phyloP scores from a whole-genome alignment of 805 yeast species.

The Metschnikowia drakensbergensis region DNA sequence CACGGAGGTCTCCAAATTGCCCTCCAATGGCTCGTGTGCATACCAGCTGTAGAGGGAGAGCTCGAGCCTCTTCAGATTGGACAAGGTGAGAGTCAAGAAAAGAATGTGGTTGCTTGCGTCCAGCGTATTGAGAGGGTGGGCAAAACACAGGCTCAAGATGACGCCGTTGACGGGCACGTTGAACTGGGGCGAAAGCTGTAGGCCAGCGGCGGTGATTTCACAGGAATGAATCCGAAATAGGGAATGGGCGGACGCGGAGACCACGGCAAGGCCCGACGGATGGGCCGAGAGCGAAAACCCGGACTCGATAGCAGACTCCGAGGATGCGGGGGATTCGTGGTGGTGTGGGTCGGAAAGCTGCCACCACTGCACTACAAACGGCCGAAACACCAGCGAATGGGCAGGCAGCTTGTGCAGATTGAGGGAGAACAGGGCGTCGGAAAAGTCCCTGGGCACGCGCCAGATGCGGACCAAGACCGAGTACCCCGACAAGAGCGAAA shows the following conservation, averaged over 20 bases:
- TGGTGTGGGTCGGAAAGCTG: constrained; percentile 18
- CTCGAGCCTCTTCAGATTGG: constrained; percentile 34
- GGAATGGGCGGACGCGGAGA: constrained; percentile 35
- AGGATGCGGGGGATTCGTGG: constrained; percentile 4
- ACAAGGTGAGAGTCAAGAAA: constrained; percentile 34
- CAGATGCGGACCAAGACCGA: constrained; percentile 38
- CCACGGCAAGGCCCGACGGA: constrained; percentile 35
- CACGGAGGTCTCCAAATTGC: constrained; percentile 31
- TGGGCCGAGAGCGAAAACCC: constrained; percentile 35
- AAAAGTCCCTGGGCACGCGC: constrained; percentile 29
- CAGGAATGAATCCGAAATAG: constrained; percentile 37
- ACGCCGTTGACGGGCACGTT: constrained; percentile 41
- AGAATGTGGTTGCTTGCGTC: constrained; percentile 27
- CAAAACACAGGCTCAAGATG: constrained; percentile 41
- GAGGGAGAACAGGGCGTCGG: constrained; percentile 21
- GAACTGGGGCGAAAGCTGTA: constrained; percentile 33
- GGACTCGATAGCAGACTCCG: constrained; percentile 6
- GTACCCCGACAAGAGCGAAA: constrained; percentile 40
- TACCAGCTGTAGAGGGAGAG: constrained; percentile 42
- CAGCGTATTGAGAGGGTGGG: constrained; percentile 30
- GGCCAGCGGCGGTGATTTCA: constrained; percentile 34
- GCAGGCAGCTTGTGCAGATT: constrained; percentile 10
- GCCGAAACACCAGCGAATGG: constrained; percentile 28
- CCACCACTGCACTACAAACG: constrained; percentile 53
- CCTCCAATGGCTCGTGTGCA: constrained; percentile 29